Evolutionary conservation across 139 green algal species (phyloP), one percentile per base, ranked within the genome.

Genomic region (Monoraphidium neglectum): DNA sequence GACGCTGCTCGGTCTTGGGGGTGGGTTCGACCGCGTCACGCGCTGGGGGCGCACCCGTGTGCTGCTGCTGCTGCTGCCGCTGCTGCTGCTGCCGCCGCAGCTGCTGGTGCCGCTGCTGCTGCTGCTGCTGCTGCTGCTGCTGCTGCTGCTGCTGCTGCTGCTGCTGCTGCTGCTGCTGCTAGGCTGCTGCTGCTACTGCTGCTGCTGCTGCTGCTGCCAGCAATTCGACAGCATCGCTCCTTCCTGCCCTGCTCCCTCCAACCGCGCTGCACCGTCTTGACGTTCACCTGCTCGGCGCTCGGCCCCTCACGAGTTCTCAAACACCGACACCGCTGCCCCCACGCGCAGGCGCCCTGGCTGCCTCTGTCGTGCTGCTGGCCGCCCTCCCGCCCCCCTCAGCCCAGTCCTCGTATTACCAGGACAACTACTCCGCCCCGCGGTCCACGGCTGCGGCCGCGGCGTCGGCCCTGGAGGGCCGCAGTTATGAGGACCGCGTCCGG

Each of bases 1-100:
- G 35, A 84, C 83, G 10, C 72, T 89, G 67, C 64, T 87, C 21
- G 78, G 77, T 24, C 74, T 80, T 32, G 78, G 72, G 62, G 72
- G 72, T 78, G 72, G 8, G 72, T 1, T 30, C 15, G 3, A 23
- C 54, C 21, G 63, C 35, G 12, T 10, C 35, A 63, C n/a, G 12
- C n/a, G 30, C 30, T 30, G n/a, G 24, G 26, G 12, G 28, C 40
- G 71, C 37, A 56, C 24, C 2, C 18, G 57, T 8, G 21, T 23
- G 1, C 12, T 15, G 0, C 35, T 23, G 4, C 16, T 40, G 33
- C 16, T 37, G 24, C 0, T 37, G 62, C n/a, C 12, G 59, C 26
- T 21, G n/a, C 59, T 21, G 59, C 59, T 38, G 30, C 13, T 23
- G 59, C 18, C 26, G 30, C n/a, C 23, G 51, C 18, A 60, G 51